phyloP scores from a whole-genome alignment of 2,329 filamentous ascomycete species.

The Exophiala mesophila region DNA sequence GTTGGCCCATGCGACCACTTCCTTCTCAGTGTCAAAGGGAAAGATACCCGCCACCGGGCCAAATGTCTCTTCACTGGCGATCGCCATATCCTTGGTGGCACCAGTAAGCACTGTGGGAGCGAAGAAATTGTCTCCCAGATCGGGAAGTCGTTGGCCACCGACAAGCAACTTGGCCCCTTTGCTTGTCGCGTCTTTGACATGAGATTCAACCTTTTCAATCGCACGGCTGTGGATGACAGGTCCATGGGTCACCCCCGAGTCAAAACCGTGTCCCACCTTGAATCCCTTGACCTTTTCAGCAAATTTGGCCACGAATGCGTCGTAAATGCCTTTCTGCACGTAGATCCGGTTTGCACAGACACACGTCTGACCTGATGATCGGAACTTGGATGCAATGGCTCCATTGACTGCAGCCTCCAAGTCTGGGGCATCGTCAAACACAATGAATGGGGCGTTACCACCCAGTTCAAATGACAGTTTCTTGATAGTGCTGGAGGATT shows the following conservation, averaged over 20 bases:
- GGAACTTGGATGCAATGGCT: slow-evolving; percentile 84
- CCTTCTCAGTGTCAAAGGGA: slow-evolving; percentile 79
- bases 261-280: slow-evolving; percentile 45
- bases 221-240: slow-evolving; percentile 71
- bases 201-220: slow-evolving; percentile 69
- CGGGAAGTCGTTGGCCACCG: slow-evolving; percentile 68
- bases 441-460: slow-evolving; percentile 92
- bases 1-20: slow-evolving; percentile 83
- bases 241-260: slow-evolving; percentile 43
- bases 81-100: slow-evolving; percentile 78
- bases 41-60: slow-evolving; percentile 89
- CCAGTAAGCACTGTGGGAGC: slow-evolving; percentile 82
- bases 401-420: slow-evolving; percentile 78
- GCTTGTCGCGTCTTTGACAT: slow-evolving; percentile 71
- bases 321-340: slow-evolving; percentile 49
- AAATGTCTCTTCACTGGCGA: slow-evolving; percentile 88
- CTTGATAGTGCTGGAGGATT: slow-evolving; percentile 78
- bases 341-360: slow-evolving; percentile 66
- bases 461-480: slow-evolving; percentile 86
- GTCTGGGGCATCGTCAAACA: slow-evolving; percentile 86
- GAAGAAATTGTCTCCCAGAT: slow-evolving; percentile 81
- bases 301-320: slow-evolving; percentile 53
- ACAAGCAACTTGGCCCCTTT: slow-evolving; percentile 72
- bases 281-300: slow-evolving; percentile 48
- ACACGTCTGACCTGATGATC: slow-evolving; percentile 91